phyloP scores from a whole-genome alignment of 371 early-diverging fungal species.

The Mucor saturninus region DNA sequence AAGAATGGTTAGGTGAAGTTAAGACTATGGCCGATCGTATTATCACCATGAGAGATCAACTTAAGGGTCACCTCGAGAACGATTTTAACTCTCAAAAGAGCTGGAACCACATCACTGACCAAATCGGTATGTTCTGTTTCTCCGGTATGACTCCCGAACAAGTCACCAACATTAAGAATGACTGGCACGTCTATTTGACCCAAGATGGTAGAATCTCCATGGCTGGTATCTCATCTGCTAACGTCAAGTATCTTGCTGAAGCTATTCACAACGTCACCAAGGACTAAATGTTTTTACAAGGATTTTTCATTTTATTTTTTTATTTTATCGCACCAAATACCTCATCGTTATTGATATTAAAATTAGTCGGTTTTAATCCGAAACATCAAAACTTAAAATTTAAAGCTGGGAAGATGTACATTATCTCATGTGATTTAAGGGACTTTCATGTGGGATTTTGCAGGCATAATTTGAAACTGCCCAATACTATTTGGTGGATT shows the following conservation, averaged over 20 bases:
- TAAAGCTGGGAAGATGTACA: neutral
- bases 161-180: conserved; percentile 83
- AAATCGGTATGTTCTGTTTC: conserved; percentile 99
- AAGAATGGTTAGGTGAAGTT: conserved; percentile 93
- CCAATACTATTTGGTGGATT: too few species aligned
- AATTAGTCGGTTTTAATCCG: neutral
- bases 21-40: conserved; percentile 98
- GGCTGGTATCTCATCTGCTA: conserved; percentile 92
- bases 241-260: conserved; percentile 95
- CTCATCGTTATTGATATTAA: neutral
- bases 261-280: conserved; percentile 96
- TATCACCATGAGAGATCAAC: conserved; percentile 85
- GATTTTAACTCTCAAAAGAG: conserved; percentile 77
- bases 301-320: neutral
- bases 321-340: conserved; percentile 1
- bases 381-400: neutral
- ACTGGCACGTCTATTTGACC: conserved; percentile 95
- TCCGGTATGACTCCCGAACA: conserved; percentile 93
- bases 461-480: too few species aligned
- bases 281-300: conserved; percentile 3
- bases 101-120: conserved; percentile 96
- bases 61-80: conserved; percentile 81
- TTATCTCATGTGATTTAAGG: too few species aligned
- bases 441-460: too few species aligned
- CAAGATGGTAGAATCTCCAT: conserved; percentile 97